These are phyloP conservation scores for Ustilago trichophora DNA, from an alignment of 1,284 basidiomycete genomes.

Conservation along the genomic window DNA sequence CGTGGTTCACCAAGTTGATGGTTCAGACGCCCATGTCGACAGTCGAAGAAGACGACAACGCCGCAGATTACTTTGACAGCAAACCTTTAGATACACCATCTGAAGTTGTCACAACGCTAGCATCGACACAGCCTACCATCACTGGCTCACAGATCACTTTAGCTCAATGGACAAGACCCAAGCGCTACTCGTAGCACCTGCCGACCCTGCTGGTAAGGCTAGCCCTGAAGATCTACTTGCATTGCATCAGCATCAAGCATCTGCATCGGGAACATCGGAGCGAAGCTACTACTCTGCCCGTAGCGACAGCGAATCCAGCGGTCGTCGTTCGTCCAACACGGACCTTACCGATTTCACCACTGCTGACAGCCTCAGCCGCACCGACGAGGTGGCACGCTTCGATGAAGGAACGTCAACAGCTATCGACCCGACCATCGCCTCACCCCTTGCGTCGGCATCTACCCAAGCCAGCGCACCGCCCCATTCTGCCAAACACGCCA, in stretches of 20 bases:
- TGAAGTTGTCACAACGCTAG: background rate
- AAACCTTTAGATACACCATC: background rate
- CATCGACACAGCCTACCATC: background rate
- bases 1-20: slow-evolving; percentile 77
- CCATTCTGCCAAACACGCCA: slow-evolving; percentile 16
- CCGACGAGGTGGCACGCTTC: slow-evolving; percentile 6
- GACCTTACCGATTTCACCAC: slow-evolving; percentile 48
- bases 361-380: slow-evolving; percentile 34
- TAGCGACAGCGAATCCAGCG: slow-evolving; percentile 59
- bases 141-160: background rate
- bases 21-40: slow-evolving; percentile 47
- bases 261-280: slow-evolving; percentile 46
- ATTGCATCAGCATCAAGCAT: slow-evolving; percentile 28
- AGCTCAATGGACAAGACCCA: background rate
- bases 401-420: background rate
- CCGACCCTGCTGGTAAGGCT: background rate
- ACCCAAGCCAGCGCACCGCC: background rate
- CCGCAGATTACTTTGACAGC: slow-evolving; percentile 20
- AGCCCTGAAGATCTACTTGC: background rate
- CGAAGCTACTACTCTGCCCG: slow-evolving; percentile 51
- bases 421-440: background rate
- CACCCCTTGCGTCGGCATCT: background rate
- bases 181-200: background rate
- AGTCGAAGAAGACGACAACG: slow-evolving; percentile 44
- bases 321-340: slow-evolving; percentile 47